Percentiles rank a stretch among this genome's conserved stretches.
Conservation (phyloP, 1,284 basidiomycete genomes). For the Phylloporus sp. region DNA sequence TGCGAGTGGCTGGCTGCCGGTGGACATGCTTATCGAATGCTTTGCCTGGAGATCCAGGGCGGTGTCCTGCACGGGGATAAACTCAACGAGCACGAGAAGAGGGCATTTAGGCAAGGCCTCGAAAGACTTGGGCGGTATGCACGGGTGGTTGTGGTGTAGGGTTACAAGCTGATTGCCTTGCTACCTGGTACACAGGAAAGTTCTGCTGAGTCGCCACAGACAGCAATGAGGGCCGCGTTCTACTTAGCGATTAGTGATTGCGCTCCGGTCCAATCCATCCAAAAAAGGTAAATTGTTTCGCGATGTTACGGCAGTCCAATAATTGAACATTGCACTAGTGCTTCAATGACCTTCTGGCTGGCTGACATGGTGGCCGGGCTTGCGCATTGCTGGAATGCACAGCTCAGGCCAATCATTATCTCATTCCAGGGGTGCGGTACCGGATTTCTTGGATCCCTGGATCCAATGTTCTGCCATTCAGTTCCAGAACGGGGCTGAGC, state of each 20-base stretch:
- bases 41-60: conserved; percentile 22
- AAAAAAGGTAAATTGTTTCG: too few species aligned
- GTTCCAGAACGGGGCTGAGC: too few species aligned
- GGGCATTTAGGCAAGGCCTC: conserved; percentile 16
- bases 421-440: too few species aligned
- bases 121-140: conserved; percentile 25
- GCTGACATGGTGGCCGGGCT: too few species aligned
- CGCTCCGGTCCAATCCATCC: too few species aligned
- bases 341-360: too few species aligned
- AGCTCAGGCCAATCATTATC: too few species aligned
- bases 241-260: too few species aligned
- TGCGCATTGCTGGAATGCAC: background rate
- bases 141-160: conserved; percentile 14
- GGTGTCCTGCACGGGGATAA: background rate
- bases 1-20: conserved; percentile 28
- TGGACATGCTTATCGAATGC: conserved; percentile 15
- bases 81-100: conserved; percentile 2
- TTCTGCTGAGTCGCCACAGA: too few species aligned
- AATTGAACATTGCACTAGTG: too few species aligned
- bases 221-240: background rate
- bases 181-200: background rate
- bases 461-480: background rate
- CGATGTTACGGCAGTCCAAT: too few species aligned
- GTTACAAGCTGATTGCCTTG: background rate
- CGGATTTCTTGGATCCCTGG: background rate